phyloP scores from a whole-genome alignment of 352 stramenopile species.

The Globisporangium perplexum region DNA sequence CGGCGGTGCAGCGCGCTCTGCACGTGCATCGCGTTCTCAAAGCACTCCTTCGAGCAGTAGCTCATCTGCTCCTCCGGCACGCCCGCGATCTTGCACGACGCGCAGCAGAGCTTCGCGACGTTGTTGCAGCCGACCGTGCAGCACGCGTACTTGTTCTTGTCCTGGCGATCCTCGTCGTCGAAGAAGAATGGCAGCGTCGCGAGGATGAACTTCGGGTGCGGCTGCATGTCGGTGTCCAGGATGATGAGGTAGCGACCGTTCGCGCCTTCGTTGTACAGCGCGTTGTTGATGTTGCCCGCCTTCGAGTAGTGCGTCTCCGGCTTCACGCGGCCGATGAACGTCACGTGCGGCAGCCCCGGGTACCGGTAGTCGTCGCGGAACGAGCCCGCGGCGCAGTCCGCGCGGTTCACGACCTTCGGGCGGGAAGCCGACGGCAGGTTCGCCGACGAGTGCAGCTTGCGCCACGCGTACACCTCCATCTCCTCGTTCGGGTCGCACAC shows the following conservation, averaged over 20 bases:
- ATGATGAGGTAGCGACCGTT: slow-evolving; percentile 76
- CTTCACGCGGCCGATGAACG: slow-evolving; percentile 76
- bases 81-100: slow-evolving; percentile 78
- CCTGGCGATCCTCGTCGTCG: slow-evolving; percentile 65
- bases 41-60: slow-evolving; percentile 86
- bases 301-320: slow-evolving; percentile 75
- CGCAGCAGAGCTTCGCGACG: slow-evolving; percentile 80
- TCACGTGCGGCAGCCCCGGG: slow-evolving; percentile 72
- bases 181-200: slow-evolving; percentile 85
- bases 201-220: slow-evolving; percentile 78
- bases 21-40: slow-evolving; percentile 79
- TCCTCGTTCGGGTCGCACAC: slow-evolving; percentile 84
- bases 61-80: slow-evolving; percentile 82
- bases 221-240: slow-evolving; percentile 84
- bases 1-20: slow-evolving; percentile 72
- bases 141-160: slow-evolving; percentile 69
- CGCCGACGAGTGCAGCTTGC: slow-evolving; percentile 77
- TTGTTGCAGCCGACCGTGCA: slow-evolving; percentile 71
- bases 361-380: slow-evolving; percentile 87
- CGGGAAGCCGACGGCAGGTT: slow-evolving; percentile 70
- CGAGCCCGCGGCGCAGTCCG: slow-evolving; percentile 68
- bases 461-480: slow-evolving; percentile 85
- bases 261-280: slow-evolving; percentile 82
- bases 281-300: slow-evolving; percentile 90
- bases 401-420: slow-evolving; percentile 65